Evolutionary conservation across 2,329 filamentous ascomycete genomes (phyloP), one percentile per base, ranked within the genome.

Genomic region (Botryotinia convoluta): DNA sequence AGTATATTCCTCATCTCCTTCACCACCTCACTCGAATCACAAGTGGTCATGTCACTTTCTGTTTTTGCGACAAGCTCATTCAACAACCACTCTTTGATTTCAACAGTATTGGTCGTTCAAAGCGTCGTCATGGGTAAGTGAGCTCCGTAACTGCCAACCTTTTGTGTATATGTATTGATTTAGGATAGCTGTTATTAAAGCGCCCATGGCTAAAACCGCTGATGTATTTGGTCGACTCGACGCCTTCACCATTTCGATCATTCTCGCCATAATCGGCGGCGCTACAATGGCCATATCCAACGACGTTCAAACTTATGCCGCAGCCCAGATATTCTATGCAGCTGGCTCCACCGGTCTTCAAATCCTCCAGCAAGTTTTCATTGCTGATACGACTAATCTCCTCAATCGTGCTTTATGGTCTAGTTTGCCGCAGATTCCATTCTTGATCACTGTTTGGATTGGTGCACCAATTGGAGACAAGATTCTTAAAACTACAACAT

Each of bases 311-410:
- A 88, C 86, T 0, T 92, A 89, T 79, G 87, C 87, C 51, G 89
- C 90, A 1, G 78, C 77, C 8, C 76, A 79, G 76, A 89, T 92
- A 4, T 91, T 93, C 76, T 92, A 91, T 79, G 86, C 86, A 72
- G 86, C 91, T 62, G 91, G 91, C 83, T 84, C 85, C 71, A 76
- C 74, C n/a, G 73, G 75, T 20, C 37, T 81, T 90, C 45, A 84
- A 85, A 72, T 92, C 82, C 76, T 85, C 81, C 9, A 81, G 80
- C 37, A 82, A 72, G 86, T 93, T 45, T 89, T 93, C 77, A 87
- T 91, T 72, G 89, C 91, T 29, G 91, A 93, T 76, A 91, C 90
- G 0, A 90, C 90, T 2, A 85, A 86, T 22, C 83, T 93, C 45
- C 84, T 87, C 72, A 91, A 92, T 77, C 86, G 91, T 81, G 88